Evolutionary conservation across 2,329 filamentous ascomycete genomes (phyloP).

Genomic region (Phialophora macrospora): DNA sequence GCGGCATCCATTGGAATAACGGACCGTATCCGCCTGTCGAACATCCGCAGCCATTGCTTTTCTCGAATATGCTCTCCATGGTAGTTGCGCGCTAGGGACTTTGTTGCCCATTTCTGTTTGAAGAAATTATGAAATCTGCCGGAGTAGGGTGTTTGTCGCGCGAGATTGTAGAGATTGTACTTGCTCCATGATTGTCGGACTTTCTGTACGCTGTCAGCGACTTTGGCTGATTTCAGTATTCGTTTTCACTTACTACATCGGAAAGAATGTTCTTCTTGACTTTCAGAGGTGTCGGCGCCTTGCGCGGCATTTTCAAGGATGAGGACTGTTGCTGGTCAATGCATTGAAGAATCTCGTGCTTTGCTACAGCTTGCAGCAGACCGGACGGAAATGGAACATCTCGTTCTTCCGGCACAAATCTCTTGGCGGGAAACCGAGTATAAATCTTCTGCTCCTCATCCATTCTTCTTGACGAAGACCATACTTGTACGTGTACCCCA

Average conservation of each 20-base stretch:
- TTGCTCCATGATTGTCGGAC: slow-evolving; percentile 96
- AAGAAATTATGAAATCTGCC: slow-evolving; percentile 71
- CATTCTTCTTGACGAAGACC: slow-evolving; percentile 25
- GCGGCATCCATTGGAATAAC: slow-evolving; percentile 83
- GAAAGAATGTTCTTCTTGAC: slow-evolving; percentile 16
- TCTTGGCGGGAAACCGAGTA: slow-evolving; percentile 1
- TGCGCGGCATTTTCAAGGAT: slow-evolving; percentile 49
- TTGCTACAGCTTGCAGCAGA: background rate
- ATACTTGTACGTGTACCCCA: slow-evolving; percentile 27
- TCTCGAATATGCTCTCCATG: slow-evolving; percentile 95
- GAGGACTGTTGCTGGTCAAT: background rate
- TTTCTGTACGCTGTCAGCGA: slow-evolving; percentile 65
- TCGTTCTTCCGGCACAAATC: slow-evolving; percentile 1
- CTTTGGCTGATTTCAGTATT: background rate
- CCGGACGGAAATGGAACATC: slow-evolving; percentile 1
- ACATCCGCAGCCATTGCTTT: slow-evolving; percentile 92
- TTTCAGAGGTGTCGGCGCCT: slow-evolving; percentile 50
- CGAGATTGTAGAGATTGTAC: slow-evolving; percentile 91
- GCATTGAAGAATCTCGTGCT: slow-evolving; percentile 18
- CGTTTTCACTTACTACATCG: slow-evolving; percentile 14
- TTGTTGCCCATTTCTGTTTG: slow-evolving; percentile 97
- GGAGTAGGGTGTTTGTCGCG: slow-evolving; percentile 56
- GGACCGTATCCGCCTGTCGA: slow-evolving; percentile 76
- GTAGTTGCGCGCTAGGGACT: slow-evolving; percentile 80
- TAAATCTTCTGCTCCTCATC: background rate